Percentiles rank a stretch among this genome's conserved stretches.
These are phyloP conservation scores for Colletotrichum graminicola DNA, from an alignment of 2,329 filamentous ascomycete species.

Conservation along the genomic window DNA sequence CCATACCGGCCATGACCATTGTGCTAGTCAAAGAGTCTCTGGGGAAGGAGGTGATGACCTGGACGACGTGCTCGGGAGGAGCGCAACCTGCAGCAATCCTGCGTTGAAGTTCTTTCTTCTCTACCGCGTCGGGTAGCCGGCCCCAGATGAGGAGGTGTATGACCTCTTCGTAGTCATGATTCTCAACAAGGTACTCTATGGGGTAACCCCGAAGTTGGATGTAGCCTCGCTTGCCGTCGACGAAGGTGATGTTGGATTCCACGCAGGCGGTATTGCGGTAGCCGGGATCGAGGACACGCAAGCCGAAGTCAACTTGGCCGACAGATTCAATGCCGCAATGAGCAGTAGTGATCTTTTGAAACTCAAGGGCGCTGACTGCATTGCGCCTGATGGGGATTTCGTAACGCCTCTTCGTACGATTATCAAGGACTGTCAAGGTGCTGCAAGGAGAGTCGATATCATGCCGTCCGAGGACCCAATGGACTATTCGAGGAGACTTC, in stretches of 20 bases:
- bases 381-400: conserved; percentile 50
- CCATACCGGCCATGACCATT: conserved; percentile 54
- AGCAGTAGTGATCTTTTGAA: conserved; percentile 48
- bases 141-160: conserved; percentile 55
- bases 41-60: conserved; percentile 38
- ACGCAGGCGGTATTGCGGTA: conserved; percentile 27
- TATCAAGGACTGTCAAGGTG: conserved; percentile 40
- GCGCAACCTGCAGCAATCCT: conserved; percentile 10
- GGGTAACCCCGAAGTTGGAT: conserved; percentile 51
- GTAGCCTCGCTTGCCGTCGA: conserved; percentile 51
- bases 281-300: conserved; percentile 20
- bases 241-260: conserved; percentile 46
- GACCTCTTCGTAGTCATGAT: conserved; percentile 46
- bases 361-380: conserved; percentile 48
- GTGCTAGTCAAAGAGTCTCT: conserved; percentile 51
- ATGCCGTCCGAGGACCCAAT: not conserved
- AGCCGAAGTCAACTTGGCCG: not conserved
- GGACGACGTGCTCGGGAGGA: conserved; percentile 14
- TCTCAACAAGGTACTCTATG: conserved; percentile 45
- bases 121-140: conserved; percentile 48
- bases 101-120: conserved; percentile 45
- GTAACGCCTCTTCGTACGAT: conserved; percentile 48
- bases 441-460: not conserved
- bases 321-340: conserved; percentile 44
- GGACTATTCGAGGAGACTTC: not conserved